These are phyloP conservation scores for Chaetomium tenue DNA, from an alignment of 495 filamentous ascomycete species.

Conservation along the genomic window DNA sequence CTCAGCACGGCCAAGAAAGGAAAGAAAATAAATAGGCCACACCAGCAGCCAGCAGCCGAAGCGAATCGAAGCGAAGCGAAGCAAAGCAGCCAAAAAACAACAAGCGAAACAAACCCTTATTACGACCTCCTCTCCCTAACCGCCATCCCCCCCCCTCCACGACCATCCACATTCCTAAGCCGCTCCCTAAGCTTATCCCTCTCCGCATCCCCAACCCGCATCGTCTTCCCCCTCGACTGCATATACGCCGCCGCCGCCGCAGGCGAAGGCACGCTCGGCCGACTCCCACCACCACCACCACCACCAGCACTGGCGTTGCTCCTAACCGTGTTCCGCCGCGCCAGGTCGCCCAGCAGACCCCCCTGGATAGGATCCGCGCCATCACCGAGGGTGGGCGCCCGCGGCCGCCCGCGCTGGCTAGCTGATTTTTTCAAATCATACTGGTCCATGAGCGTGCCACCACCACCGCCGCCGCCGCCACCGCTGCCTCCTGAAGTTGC, in stretches of 20 bases:
- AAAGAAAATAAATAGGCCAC: neutral
- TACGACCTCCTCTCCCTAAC: neutral
- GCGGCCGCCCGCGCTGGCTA: neutral
- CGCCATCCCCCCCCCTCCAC: neutral
- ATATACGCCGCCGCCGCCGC: slow-evolving; percentile 9
- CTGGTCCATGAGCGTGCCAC: slow-evolving; percentile 14
- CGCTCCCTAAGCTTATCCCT: slow-evolving; percentile 7
- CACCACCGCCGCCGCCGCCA: neutral
- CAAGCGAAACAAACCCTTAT: neutral
- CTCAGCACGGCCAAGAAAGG: neutral
- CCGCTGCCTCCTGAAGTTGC: neutral
- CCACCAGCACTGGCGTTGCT: slow-evolving; percentile 10
- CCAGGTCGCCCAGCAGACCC: neutral
- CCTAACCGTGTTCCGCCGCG: slow-evolving; percentile 16
- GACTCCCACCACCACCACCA: neutral
- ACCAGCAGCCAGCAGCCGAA: neutral
- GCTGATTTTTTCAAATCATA: neutral
- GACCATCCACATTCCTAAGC: slow-evolving; percentile 4
- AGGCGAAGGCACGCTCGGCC: neutral
- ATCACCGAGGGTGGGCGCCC: neutral
- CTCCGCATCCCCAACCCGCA: slow-evolving; percentile 4
- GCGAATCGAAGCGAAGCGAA: neutral
- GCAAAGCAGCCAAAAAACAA: neutral
- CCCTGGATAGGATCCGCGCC: neutral
- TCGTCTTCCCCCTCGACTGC: slow-evolving; percentile 6